These are phyloP conservation scores for Cadophora malorum DNA, from an alignment of 2,329 filamentous ascomycete species.

Conservation along the genomic window DNA sequence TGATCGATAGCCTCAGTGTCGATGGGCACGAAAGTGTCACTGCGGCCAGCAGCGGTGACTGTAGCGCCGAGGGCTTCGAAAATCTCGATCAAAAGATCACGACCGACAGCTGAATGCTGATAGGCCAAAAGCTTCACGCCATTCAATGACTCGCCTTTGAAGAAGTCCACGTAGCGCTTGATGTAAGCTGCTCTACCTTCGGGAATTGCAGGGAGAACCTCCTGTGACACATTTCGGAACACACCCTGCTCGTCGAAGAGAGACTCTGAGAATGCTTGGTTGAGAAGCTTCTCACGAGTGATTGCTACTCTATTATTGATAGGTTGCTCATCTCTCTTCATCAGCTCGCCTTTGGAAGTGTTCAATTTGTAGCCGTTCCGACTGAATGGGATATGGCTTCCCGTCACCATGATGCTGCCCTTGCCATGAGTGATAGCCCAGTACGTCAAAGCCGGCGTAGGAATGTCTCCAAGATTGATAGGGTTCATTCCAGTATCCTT, in stretches of 20 bases:
- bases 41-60: constrained; percentile 44
- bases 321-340: constrained; percentile 45
- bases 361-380: constrained; percentile 48
- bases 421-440: constrained; percentile 43
- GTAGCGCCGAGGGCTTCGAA: constrained; percentile 43
- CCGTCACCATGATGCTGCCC: constrained; percentile 47
- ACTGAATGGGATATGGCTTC: constrained; percentile 47
- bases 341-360: constrained; percentile 45
- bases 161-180: constrained; percentile 45
- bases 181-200: constrained; percentile 42
- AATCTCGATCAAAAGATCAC: constrained; percentile 45
- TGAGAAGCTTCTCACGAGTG: constrained; percentile 40
- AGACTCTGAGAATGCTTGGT: constrained; percentile 41
- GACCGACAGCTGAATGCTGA: constrained; percentile 47
- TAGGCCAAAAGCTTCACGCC: constrained; percentile 44
- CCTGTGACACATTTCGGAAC: constrained; percentile 35
- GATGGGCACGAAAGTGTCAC: constrained; percentile 46
- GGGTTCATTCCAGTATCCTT: constrained; percentile 43
- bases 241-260: constrained; percentile 43
- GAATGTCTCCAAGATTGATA: constrained; percentile 45
- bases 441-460: constrained; percentile 45
- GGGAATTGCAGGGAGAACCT: constrained; percentile 30
- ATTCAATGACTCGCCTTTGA: constrained; percentile 41
- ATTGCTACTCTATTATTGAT: constrained; percentile 43
- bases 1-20: constrained; percentile 47